These are phyloP conservation scores for Chenopodium suecicum DNA, from an alignment of 148 eudicot genomes.

Conservation along the genomic window DNA sequence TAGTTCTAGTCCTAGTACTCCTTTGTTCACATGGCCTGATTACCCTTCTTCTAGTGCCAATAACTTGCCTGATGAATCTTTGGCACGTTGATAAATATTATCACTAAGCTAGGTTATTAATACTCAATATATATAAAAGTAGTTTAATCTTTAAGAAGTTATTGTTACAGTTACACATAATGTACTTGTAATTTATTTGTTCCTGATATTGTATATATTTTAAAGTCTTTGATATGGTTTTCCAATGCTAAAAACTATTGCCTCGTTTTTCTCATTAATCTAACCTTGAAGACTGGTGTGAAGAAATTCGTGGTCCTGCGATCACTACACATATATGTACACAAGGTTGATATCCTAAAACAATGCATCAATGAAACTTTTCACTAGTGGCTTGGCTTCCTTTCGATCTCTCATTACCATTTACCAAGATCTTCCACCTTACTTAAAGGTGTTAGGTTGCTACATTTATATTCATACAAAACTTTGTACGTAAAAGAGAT, in stretches of 20 bases:
- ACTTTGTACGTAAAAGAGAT: no score
- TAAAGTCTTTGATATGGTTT: neutral
- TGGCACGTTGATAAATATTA: slow-evolving; percentile 17
- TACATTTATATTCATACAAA: no score
- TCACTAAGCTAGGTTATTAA: neutral
- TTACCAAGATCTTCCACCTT: neutral
- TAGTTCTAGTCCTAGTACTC: slow-evolving; percentile 8
- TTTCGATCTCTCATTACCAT: no score
- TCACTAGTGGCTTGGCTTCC: neutral
- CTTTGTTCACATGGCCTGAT: slow-evolving; percentile 8
- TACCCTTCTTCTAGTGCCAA: slow-evolving; percentile 4
- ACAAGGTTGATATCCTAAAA: neutral
- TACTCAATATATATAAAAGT: neutral
- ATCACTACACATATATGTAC: neutral
- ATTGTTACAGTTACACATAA: neutral
- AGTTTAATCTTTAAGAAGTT: neutral
- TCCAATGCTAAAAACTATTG: neutral
- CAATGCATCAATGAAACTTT: neutral
- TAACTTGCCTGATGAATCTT: slow-evolving; percentile 16
- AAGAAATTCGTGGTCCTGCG: neutral
- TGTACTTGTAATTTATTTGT: neutral
- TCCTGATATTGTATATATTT: neutral
- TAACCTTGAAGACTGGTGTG: neutral
- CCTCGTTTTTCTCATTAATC: neutral
- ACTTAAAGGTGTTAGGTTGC: neutral